Base-by-base conservation (phyloP, 257 asterid species). In the Solanum tacnaense region DNA sequence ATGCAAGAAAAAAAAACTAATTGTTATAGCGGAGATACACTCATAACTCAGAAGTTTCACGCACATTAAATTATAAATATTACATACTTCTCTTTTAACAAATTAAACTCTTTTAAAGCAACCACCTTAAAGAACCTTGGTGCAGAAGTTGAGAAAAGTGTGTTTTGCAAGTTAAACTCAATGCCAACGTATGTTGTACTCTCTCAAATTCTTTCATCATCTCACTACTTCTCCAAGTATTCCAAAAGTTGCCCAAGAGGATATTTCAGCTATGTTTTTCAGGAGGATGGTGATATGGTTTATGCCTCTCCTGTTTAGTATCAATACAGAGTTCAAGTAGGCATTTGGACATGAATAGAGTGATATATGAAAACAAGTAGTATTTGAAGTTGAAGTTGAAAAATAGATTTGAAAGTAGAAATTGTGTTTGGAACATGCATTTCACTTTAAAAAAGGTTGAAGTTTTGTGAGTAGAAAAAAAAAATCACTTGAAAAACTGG, bases 1-100 rank as follows among this genome's bases (percentile, higher is more conserved):
- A 91, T 73, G 91, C 88, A 88, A 86, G 89, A 39, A 88, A 84
- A 34, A 83, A 86, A 41, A n/a, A 23, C 29, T 62, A 62, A 9
- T 13, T 70, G 39, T 29, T 81, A 81, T 23, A 46, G 27, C 18
- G 39, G 16, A 18, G 18, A 81, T 81, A 49, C 89, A 87, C 86
- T 46, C 75, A 39, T 85, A 89, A 85, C 86, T 76, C 65, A 38
- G 86, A 18, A 65, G 60, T 29, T 81, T 46, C 68, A 49, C 23
- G 41, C n/a, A 81, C 31, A 46, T 29, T 3, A 49, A 46, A 46
- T 46, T 46, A 56, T 49, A 29, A 49, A 18, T 29, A 49, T 81
- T 27, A 49, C 84, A 81, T 81, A 49, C 83, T 38, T 35, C 60
- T 70, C 68, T n/a, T 52, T 31, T 44, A 56, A 60, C 44, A 86